These are phyloP conservation scores for Pseudogymnoascus sp. DNA, from an alignment of 2,329 filamentous ascomycete species.

Conservation along the genomic window DNA sequence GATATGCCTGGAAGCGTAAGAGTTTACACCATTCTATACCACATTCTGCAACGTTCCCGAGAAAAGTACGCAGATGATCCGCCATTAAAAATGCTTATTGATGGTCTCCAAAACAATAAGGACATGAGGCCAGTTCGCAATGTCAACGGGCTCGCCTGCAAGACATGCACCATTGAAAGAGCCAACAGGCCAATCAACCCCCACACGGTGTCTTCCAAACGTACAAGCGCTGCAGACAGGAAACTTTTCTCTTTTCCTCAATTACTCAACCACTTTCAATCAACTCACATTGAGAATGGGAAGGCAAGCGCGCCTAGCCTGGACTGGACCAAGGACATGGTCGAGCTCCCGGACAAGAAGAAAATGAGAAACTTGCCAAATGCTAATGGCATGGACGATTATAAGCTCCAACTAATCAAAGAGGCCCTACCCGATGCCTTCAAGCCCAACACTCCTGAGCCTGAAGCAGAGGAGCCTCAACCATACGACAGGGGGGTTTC, in stretches of 20 bases:
- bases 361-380: conserved; percentile 44
- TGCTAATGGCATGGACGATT: conserved; percentile 50
- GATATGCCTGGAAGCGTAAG: conserved; percentile 57
- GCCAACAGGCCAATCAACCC: conserved; percentile 37
- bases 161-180: conserved; percentile 41
- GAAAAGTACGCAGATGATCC: conserved; percentile 52
- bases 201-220: conserved; percentile 11
- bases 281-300: conserved; percentile 27
- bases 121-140: conserved; percentile 52
- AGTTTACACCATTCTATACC: conserved; percentile 58
- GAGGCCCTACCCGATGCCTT: conserved; percentile 45
- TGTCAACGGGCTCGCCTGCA: conserved; percentile 50
- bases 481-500: not conserved
- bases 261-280: conserved; percentile 54
- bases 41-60: conserved; percentile 53
- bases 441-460: not conserved
- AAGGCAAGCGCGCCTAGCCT: conserved; percentile 26
- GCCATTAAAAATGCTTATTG: conserved; percentile 53
- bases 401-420: conserved; percentile 46
- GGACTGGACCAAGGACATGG: conserved; percentile 57
- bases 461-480: not conserved
- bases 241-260: conserved; percentile 50
- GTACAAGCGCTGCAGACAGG: conserved; percentile 28
- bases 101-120: conserved; percentile 49
- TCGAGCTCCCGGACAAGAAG: conserved; percentile 49